Conservation (phyloP, 1,139 yeast species). For the Kodamaea anthophila region DNA sequence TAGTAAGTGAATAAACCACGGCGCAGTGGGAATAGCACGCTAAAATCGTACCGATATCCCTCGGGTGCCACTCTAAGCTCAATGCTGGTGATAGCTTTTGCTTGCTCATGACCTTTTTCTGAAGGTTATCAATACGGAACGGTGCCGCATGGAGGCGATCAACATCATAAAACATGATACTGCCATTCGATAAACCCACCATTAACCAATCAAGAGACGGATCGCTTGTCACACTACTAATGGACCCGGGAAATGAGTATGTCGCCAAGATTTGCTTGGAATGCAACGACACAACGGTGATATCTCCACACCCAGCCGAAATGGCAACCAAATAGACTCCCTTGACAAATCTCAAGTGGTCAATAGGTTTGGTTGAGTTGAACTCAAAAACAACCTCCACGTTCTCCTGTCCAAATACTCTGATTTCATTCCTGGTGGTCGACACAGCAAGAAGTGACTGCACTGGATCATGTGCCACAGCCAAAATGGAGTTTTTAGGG, state of each 20-base stretch:
- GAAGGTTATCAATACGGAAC: constrained; percentile 65
- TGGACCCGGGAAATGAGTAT: constrained; percentile 54
- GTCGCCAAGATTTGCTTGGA: constrained; percentile 53
- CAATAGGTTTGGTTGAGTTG: constrained; percentile 46
- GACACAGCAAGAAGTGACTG: constrained; percentile 83
- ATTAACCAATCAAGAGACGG: constrained; percentile 86
- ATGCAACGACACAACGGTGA: constrained; percentile 66
- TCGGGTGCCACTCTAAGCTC: constrained; percentile 73
- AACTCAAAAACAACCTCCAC: constrained; percentile 68
- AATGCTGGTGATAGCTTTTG: constrained; percentile 55
- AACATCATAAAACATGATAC: constrained; percentile 69
- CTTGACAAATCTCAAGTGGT: constrained; percentile 59
- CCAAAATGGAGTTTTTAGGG: constrained; percentile 41
- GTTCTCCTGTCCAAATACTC: constrained; percentile 78
- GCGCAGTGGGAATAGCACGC: constrained; percentile 70
- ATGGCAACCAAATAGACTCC: constrained; percentile 75
- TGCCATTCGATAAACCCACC: constrained; percentile 76
- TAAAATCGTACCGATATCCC: constrained; percentile 76
- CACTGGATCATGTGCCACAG: constrained; percentile 78
- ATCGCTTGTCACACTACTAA: constrained; percentile 68
- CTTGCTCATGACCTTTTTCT: constrained; percentile 47
- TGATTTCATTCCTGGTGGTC: constrained; percentile 62
- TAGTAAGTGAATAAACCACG: constrained; percentile 60
- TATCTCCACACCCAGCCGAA: constrained; percentile 43
- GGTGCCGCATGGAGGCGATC: constrained; percentile 70